Base-by-base conservation (phyloP, 306 rosid genomes). In the Canavalia gladiata region DNA sequence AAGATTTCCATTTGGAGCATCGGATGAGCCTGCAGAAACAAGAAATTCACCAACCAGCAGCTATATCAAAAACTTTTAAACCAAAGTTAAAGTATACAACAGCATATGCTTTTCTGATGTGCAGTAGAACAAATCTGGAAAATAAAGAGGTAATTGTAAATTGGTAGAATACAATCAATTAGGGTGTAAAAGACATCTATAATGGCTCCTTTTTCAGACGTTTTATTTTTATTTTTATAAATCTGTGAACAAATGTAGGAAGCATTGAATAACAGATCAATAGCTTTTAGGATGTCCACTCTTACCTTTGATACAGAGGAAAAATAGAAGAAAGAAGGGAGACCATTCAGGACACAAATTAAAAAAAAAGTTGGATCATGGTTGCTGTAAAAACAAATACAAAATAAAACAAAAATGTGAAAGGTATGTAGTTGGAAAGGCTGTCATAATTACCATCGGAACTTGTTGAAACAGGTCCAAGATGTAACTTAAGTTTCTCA, bases 361-460 rank as follows among this genome's bases (percentile, higher is more conserved):
- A 57, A 81, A 45, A 81, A 18, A 41, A 65, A 65, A 28, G 31
- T 67, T 74, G 41, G 13, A 50, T 65, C 41, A 66, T 50, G 7
- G 50, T 39, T 29, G 52, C 67, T 41, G 78, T 0, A 47, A 45
- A 68, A 81, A 35, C 11, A 57, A 59, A 34, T 18, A 42, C 33
- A 63, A 70, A 59, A 55, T 1, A 58, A 29, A 52, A 47, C n/a
- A 63, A 71, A 57, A 68, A 2, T 33, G 47, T 8, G 30, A 31
- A 18, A 52, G 59, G 13, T 5, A 18, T 5, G 10, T 58, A 6
- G 6, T 54, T 55, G 67, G 43, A 54, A 82, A 59, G 63, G 10
- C 52, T 66, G 45, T 12, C 10, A 82, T 46, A 63, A 59, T 54
- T 81, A 89, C 97, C 94, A 67, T 69, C 69, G 59, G 34, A 76